Percentiles rank a stretch among this genome's conserved stretches.
Evolutionary conservation across 2,329 filamentous ascomycete genomes (phyloP).

Genomic region (Cladorrhinum sp.): DNA sequence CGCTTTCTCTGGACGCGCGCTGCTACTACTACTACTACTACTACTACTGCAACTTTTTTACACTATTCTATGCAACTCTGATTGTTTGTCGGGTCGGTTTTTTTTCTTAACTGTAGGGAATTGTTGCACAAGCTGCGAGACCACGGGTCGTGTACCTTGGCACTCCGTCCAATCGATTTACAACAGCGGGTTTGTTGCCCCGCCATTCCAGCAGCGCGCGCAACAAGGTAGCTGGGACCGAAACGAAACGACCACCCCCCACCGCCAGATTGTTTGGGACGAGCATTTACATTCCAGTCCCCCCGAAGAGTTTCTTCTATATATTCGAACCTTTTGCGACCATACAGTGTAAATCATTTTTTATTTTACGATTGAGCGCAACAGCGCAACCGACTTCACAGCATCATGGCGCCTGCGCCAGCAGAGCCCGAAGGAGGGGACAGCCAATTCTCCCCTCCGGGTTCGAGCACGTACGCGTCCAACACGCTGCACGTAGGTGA

Average conservation of each 20-base stretch:
- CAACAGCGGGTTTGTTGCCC: neutral
- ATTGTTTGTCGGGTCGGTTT: too few species aligned
- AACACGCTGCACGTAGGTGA: constrained; percentile 75
- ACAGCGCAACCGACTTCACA: neutral
- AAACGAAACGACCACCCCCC: neutral
- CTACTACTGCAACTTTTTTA: neutral
- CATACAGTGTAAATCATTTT: too few species aligned
- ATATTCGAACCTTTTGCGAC: too few species aligned
- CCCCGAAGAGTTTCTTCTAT: too few species aligned
- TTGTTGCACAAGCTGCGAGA: neutral
- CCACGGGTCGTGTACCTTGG: neutral
- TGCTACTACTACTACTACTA: too few species aligned
- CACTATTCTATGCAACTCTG: neutral
- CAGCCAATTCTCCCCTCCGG: constrained; percentile 60
- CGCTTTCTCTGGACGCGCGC: too few species aligned
- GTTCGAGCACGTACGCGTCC: constrained; percentile 70
- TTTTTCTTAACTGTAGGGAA: too few species aligned
- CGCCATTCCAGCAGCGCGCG: neutral
- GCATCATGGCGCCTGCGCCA: neutral
- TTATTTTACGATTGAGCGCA: neutral
- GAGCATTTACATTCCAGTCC: neutral
- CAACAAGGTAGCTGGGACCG: neutral
- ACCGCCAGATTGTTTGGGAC: neutral
- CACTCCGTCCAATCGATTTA: neutral
- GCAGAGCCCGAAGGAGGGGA: neutral